A percentile compares a stretch with the other conserved stretches of the same genome.
phyloP scores from a whole-genome alignment of 2,329 filamentous ascomycete species.

The Orbilia quercus region DNA sequence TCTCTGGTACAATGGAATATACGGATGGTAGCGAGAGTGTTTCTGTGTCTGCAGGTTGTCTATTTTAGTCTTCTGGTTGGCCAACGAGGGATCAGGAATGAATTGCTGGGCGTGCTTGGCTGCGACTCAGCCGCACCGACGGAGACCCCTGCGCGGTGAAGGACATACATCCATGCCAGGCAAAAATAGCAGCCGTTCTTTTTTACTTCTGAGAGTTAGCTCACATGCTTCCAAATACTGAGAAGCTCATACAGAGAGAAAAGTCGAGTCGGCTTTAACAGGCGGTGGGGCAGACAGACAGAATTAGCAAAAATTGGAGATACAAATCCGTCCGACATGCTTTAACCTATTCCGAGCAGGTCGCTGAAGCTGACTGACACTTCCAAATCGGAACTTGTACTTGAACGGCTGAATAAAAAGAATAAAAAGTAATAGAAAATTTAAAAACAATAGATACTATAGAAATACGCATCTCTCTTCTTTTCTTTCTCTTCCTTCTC shows the following conservation, averaged over 20 bases:
- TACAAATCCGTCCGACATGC: constrained; percentile 34
- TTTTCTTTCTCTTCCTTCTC: constrained; percentile 20
- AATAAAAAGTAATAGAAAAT: constrained; percentile 37
- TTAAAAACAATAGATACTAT: constrained; percentile 49
- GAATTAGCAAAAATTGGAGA: constrained; percentile 45
- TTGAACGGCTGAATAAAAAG: constrained; percentile 43
- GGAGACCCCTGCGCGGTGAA: constrained; percentile 29
- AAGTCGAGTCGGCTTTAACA: background rate
- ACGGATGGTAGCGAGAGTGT: constrained; percentile 10
- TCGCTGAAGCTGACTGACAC: constrained; percentile 50
- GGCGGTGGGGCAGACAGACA: background rate
- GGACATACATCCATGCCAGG: constrained; percentile 1
- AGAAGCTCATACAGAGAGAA: too few species aligned
- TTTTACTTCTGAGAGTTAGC: constrained; percentile 24
- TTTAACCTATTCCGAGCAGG: constrained; percentile 51
- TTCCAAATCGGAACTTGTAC: constrained; percentile 55
- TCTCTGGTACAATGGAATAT: too few species aligned
- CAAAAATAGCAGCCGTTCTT: constrained; percentile 53
- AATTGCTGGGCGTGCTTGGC: constrained; percentile 23
- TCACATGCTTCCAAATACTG: constrained; percentile 54
- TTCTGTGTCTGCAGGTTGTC: constrained; percentile 8
- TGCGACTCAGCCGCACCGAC: constrained; percentile 51
- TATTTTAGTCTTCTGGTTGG: constrained; percentile 27
- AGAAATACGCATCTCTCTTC: constrained; percentile 19
- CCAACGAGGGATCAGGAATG: constrained; percentile 33